These are phyloP conservation scores for Ailanthus altissimus DNA, from an alignment of 345 rosid genomes.

Conservation along the genomic window DNA sequence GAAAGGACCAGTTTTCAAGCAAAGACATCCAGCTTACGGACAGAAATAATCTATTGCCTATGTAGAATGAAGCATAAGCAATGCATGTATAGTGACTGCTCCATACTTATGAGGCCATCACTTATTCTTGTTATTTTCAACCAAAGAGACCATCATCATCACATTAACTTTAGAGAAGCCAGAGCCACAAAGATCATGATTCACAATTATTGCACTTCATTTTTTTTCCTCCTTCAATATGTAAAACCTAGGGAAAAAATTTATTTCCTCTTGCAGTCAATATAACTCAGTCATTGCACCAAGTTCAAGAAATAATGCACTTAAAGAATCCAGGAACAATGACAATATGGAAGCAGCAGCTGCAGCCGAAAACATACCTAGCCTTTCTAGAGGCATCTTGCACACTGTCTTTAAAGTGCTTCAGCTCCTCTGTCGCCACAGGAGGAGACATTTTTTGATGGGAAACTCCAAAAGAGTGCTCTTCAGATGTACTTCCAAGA, in stretches of 20 bases:
- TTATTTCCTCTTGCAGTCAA: not conserved
- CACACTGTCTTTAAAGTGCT: slow-evolving; percentile 84
- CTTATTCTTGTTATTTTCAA: too few species aligned
- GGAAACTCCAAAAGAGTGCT: slow-evolving; percentile 60
- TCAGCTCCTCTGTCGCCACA: slow-evolving; percentile 77
- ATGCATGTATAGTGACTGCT: not conserved
- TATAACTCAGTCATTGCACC: not conserved
- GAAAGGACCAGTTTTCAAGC: not conserved
- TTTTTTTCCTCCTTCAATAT: not conserved
- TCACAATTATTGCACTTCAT: not conserved
- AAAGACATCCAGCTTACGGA: not conserved
- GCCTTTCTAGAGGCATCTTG: slow-evolving; percentile 76
- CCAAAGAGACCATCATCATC: not conserved
- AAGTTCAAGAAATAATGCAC: not conserved
- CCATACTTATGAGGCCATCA: not conserved
- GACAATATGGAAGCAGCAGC: not conserved
- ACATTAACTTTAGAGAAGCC: not conserved
- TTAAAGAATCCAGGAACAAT: not conserved
- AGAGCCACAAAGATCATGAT: not conserved
- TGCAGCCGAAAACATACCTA: slow-evolving; percentile 46
- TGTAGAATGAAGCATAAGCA: slow-evolving; percentile 22
- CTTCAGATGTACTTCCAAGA: slow-evolving; percentile 59
- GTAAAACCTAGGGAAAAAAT: not conserved
- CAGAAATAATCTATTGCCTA: not conserved
- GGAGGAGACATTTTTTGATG: slow-evolving; percentile 63